Percentiles rank a stretch among this genome's conserved stretches.
These are phyloP conservation scores for Colletotrichum filicis DNA, from an alignment of 2,329 filamentous ascomycete genomes.

Conservation along the genomic window DNA sequence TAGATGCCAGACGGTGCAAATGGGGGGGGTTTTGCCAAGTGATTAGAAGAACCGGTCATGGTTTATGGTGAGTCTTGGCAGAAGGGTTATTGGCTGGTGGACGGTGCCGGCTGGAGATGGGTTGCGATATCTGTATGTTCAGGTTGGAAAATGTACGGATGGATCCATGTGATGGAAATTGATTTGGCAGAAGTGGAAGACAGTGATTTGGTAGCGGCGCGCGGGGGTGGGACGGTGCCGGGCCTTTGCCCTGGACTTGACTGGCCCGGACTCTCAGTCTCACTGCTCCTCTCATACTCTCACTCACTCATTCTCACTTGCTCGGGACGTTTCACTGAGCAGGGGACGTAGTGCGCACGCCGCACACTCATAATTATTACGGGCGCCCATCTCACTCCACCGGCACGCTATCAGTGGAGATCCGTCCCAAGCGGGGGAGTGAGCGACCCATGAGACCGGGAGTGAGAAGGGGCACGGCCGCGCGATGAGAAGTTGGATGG, in stretches of 20 bases:
- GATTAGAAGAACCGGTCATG: conserved; percentile 14
- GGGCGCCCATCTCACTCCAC: background rate
- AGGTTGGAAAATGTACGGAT: background rate
- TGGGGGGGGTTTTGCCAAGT: conserved; percentile 19
- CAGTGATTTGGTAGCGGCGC: conserved; percentile 12
- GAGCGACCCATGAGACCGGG: background rate
- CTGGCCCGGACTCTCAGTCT: background rate
- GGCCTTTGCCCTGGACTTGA: background rate
- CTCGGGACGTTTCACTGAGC: background rate
- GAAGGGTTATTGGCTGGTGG: conserved; percentile 5
- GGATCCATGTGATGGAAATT: background rate
- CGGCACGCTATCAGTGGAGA: background rate
- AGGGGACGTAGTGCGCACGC: background rate
- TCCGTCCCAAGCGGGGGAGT: background rate
- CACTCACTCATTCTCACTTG: background rate
- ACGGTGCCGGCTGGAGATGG: background rate
- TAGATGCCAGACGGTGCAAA: background rate
- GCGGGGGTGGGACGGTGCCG: conserved; percentile 30
- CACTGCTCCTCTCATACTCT: too few relatives aligned
- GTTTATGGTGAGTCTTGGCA: conserved; percentile 17
- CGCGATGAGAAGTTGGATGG: background rate
- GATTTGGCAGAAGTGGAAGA: background rate
- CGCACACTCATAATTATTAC: background rate
- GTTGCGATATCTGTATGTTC: conserved; percentile 21
- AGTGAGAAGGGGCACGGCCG: background rate